Evolutionary conservation across 2,329 filamentous ascomycete species (phyloP), one percentile per base, ranked within the genome.

Genomic region (Paramyrothecium sp.): DNA sequence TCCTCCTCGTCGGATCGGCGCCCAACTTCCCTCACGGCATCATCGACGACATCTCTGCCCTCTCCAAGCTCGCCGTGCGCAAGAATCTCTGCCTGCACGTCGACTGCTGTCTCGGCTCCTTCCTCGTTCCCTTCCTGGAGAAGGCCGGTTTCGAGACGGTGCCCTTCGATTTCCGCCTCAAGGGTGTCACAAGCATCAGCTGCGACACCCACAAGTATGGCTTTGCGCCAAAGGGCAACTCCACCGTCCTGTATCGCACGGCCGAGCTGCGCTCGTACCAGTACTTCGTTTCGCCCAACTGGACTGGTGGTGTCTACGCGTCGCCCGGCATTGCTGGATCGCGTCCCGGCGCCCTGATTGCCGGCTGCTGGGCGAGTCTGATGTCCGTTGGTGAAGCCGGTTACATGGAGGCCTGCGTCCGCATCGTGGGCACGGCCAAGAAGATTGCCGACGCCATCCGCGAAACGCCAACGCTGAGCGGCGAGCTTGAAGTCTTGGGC

Each of bases 121-220:
- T 99, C 81, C 82, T 99, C 51, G 86, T 99, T 49, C 92, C 95
- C 2, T 92, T 94, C 78, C 89, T 99, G 48, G 88, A 92, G 62
- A 91, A 90, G 69, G 92, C 95, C n/a, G 95, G 95, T 49, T 98
- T 97, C 73, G 91, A 96, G 61, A 84, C 90, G 21, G 87, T 89
- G 65, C 87, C 87, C 5, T 98, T 98, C 70, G 95, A 99, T 74
- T 99, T 99, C 84, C 87, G 90, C 56, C 87, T 96, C 58, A 92
- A 91, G 64, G 95, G 95, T 66, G 95, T 99, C 41, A 97, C 94
- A 3, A 94, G 89, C 73, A 98, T 99, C 73, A 92, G 88, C 64
- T 96, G 93, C 73, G 95, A 99, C 73, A 99, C 95, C 3, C 95
- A 99, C 83, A 99, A 99, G 75, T 99, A 99, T 72, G 95, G 95